Evolutionary conservation across 202 grass and related monocot genomes (phyloP).

Genomic region (Schoenoplectus triqueter): DNA sequence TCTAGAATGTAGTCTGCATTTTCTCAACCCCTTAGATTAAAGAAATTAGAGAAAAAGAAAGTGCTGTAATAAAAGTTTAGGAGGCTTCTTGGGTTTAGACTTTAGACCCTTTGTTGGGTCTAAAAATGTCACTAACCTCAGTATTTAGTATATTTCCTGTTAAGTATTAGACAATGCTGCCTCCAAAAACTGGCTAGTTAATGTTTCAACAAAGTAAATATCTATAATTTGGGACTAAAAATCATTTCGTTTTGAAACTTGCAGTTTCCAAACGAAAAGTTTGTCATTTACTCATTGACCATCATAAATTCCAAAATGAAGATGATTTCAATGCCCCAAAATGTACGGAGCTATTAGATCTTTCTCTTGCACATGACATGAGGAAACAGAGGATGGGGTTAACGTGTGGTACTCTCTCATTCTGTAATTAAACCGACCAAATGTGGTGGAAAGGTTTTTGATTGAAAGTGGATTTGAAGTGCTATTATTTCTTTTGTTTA

Average conservation of each 20-base stretch:
- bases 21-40: neutral
- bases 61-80: neutral
- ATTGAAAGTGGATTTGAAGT: constrained; percentile 38
- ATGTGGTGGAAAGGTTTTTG: constrained; percentile 30
- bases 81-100: neutral
- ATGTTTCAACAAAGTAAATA: neutral
- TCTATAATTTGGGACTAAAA: neutral
- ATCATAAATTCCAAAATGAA: constrained; percentile 7
- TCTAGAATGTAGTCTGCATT: neutral
- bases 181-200: neutral
- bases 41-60: neutral
- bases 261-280: neutral
- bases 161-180: neutral
- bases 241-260: neutral
- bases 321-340: neutral
- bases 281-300: constrained; percentile 19
- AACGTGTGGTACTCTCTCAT: neutral
- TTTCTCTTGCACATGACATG: neutral
- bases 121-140: neutral
- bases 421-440: constrained; percentile 39
- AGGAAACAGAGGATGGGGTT: constrained; percentile 35
- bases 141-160: neutral
- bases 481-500: constrained; percentile 10
- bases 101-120: neutral
- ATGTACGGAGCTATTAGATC: neutral